These are phyloP conservation scores for Lichtheimia hyalospora DNA, from an alignment of 371 early-diverging fungal species.

Conservation along the genomic window DNA sequence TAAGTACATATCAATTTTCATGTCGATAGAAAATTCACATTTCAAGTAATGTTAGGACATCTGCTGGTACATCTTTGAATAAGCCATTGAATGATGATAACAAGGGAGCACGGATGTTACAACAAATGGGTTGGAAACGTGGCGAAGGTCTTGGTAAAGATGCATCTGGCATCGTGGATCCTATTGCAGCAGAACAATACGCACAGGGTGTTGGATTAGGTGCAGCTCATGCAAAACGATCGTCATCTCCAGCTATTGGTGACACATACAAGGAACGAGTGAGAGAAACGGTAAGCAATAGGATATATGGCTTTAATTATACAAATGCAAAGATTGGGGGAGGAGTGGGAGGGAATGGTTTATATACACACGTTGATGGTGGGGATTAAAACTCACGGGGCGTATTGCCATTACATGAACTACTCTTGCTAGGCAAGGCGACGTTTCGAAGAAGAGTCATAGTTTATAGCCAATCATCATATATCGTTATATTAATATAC, in stretches of 20 bases:
- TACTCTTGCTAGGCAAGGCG: conserved; percentile 10
- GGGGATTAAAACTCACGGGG: background rate
- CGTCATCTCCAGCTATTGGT: background rate
- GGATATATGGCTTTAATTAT: background rate
- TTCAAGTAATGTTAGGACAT: background rate
- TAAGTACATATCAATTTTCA: background rate
- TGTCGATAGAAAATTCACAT: too few relatives aligned
- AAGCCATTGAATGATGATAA: conserved; percentile 40
- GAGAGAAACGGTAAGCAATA: conserved; percentile 22
- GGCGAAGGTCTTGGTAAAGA: conserved; percentile 46
- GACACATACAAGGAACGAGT: conserved; percentile 21
- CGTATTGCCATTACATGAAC: background rate
- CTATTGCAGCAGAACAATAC: conserved; percentile 41
- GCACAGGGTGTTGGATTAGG: conserved; percentile 40
- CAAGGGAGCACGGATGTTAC: conserved; percentile 40
- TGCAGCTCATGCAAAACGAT: conserved; percentile 16
- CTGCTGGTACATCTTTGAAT: conserved; percentile 25
- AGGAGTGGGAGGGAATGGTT: background rate
- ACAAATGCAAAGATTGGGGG: too few relatives aligned
- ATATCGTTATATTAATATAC: background rate
- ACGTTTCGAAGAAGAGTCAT: conserved; percentile 10
- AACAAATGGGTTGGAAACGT: conserved; percentile 47
- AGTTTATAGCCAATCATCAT: background rate
- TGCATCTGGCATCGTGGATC: conserved; percentile 41
- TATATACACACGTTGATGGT: background rate